Evolutionary conservation across 2,329 filamentous ascomycete genomes (phyloP), one percentile per base, ranked within the genome.

Genomic region (Pezizomycotina sp.): DNA sequence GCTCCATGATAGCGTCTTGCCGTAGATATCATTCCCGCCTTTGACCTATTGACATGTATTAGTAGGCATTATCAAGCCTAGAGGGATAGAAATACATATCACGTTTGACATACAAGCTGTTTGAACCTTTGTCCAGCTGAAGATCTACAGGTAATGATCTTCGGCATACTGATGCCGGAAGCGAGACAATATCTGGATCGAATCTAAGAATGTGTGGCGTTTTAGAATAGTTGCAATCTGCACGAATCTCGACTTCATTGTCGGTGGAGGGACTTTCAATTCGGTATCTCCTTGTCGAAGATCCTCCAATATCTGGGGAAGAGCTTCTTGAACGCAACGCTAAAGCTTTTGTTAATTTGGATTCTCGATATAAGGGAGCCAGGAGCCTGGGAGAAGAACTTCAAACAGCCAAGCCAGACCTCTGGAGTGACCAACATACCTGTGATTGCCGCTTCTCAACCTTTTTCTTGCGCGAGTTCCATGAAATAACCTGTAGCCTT

Each of bases 1-100:
- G 89, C 58, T 98, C 91, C 91, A 99, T 99, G 63, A 74, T 98
- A 27, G 86, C 82, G 53, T 99, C 89, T 60, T 98, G 89, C 6
- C 91, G 78, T 8, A 99, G 68, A 54, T 98, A 55, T 98, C 89
- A 53, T 86, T 86, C 12, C 89, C 84, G 45, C 83, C 83, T 64
- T 98, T 98, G 54, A 92, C 74, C 64, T 73, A 46, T 6, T 31
- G 31, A 14, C 23, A 36, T 13, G 6, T 18, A n/a, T 9, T 18
- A 25, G 5, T 27, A 23, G 16, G 37, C 48, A 31, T n/a, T 9
- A 7, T 13, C 47, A 14, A 26, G 14, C 35, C 41, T 27, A 34
- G 16, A 16, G 35, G 50, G 12, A 20, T 28, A 51, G 43, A 23
- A 24, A 6, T 14, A 6, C 31, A n/a, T 18, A 26, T 31, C 32